Conservation (phyloP, 768 basidiomycete species). For the Trametes gibbosa region DNA sequence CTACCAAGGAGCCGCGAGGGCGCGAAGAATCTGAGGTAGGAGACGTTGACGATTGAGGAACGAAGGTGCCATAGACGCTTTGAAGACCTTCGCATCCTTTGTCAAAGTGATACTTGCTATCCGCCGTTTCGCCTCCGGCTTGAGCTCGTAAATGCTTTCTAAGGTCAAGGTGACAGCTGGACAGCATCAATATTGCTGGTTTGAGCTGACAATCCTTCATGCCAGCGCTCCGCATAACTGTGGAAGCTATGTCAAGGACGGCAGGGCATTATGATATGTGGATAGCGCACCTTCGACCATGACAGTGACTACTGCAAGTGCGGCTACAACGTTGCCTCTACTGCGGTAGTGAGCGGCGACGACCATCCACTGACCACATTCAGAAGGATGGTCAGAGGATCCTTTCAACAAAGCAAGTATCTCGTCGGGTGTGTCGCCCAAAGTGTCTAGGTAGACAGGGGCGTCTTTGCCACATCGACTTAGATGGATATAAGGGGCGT, state of each 20-base stretch:
- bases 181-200: slow-evolving; percentile 51
- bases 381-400: slow-evolving; percentile 33
- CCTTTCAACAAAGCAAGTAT: slow-evolving; percentile 47
- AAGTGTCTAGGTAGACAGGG: slow-evolving; percentile 18
- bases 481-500: background rate
- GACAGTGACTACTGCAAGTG: slow-evolving; percentile 40
- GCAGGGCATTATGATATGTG: too few species aligned
- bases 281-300: slow-evolving; percentile 46
- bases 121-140: slow-evolving; percentile 24
- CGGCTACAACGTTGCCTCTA: slow-evolving; percentile 42
- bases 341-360: slow-evolving; percentile 54
- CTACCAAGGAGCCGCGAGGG: too few species aligned
- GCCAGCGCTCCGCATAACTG: slow-evolving; percentile 43
- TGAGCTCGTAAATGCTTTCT: slow-evolving; percentile 31
- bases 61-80: slow-evolving; percentile 16
- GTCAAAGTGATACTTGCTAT: slow-evolving; percentile 36
- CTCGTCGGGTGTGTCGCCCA: slow-evolving; percentile 29
- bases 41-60: background rate
- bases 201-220: slow-evolving; percentile 37
- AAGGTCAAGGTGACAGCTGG: slow-evolving; percentile 53
- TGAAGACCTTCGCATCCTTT: slow-evolving; percentile 29
- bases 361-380: slow-evolving; percentile 55
- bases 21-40: too few species aligned
- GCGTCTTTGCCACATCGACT: slow-evolving; percentile 18
- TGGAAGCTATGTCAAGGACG: background rate